Evolutionary conservation across 306 rosid genomes (phyloP), one percentile per base, ranked within the genome.

Genomic region (Parietaria judaica): DNA sequence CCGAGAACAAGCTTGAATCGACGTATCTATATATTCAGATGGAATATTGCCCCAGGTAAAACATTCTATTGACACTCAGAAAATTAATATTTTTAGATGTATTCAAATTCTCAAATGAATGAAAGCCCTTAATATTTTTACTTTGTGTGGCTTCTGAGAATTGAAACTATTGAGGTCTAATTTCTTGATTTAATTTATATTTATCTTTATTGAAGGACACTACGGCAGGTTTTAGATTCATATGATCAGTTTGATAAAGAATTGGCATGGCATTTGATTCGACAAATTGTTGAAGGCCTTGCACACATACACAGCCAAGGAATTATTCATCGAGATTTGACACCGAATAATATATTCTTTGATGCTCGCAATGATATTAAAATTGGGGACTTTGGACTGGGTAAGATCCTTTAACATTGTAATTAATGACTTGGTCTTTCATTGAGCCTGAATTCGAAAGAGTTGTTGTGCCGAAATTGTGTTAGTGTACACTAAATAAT

Each of bases 311-410:
- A 91, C 50, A 92, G 88, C 58, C 96, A 91, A 64, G 98, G 98
- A 79, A 91, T 91, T 77, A 88, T 91, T 64, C 98, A 91, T 74
- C 92, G 98, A 58, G 98, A 91, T 75, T 82, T 91, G 66, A 91
- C 98, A 43, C 98, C 96, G 10, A 91, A 14, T 66, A 91, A 91
- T 81, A 91, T 91, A 67, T 91, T 91, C 73, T 91, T 91, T 82
- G 96, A 91, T 86, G 96, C 98, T 7, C 92, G 98, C 61, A 88
- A 85, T 57, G 96, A 91, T 67, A 83, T 91, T 66, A 91, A 91
- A 80, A 91, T 91, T 60, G 98, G 98, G 62, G 98, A 91, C 80
- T 91, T 91, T 70, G 98, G 98, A 80, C 86, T 91, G 35, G 98
- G 98, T 88, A 80, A 80, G 91, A 67, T 83, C 43, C 51, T 38